phyloP scores from a whole-genome alignment of 225 moss, liverwort and hornwort species.

The Antitrichia curtipendula region DNA sequence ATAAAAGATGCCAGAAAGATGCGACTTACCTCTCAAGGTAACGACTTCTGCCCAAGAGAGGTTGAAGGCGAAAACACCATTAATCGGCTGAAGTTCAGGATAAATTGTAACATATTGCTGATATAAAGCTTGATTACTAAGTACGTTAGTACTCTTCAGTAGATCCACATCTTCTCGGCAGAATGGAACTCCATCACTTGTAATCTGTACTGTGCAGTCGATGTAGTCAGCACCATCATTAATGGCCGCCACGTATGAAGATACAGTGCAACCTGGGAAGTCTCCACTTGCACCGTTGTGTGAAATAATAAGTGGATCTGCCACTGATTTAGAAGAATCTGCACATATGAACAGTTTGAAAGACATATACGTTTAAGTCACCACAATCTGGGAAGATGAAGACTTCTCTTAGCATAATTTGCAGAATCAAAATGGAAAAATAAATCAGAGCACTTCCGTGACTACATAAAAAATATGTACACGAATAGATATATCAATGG shows the following conservation, averaged over 20 bases:
- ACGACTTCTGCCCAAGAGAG: slow-evolving; percentile 50
- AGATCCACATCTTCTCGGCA: slow-evolving; percentile 60
- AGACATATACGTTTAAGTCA: neutral
- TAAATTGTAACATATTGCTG: neutral
- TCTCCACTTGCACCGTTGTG: slow-evolving; percentile 94
- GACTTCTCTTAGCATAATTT: neutral
- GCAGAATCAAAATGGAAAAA: neutral
- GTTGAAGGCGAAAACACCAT: slow-evolving; percentile 58
- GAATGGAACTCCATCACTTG: slow-evolving; percentile 58
- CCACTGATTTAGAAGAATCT: slow-evolving; percentile 11
- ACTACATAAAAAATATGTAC: neutral
- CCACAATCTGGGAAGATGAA: neutral
- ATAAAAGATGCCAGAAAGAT: neutral
- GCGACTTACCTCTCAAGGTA: slow-evolving; percentile 21
- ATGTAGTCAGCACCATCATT: slow-evolving; percentile 78
- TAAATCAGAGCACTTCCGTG: neutral
- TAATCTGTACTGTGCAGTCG: slow-evolving; percentile 83
- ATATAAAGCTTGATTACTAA: neutral
- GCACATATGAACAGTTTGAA: neutral
- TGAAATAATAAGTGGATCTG: slow-evolving; percentile 23
- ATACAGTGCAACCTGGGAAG: slow-evolving; percentile 58
- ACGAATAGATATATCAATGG: neutral
- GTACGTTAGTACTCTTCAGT: slow-evolving; percentile 25
- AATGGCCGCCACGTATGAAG: slow-evolving; percentile 62
- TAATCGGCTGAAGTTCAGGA: neutral